Base-by-base conservation (phyloP, 139 green algal species). In the Closterium sp. region DNA sequence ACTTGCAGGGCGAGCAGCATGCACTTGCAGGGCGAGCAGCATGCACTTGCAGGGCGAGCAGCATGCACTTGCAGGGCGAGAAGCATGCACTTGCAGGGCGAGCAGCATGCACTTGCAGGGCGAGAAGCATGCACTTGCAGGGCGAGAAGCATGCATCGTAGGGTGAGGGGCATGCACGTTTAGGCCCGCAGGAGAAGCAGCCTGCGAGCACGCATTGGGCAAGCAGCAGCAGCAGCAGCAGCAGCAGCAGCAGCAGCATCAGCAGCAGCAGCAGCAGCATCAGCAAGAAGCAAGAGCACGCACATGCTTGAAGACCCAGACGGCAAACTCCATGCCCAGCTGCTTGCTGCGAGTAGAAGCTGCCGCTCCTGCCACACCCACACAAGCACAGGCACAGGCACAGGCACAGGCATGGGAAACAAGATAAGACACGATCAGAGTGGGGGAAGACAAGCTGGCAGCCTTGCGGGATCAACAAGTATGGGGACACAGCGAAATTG, bases 271-370 rank as follows among this genome's bases (percentile, higher is more conserved):
- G 38, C 21, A 69, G 35, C 23, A 87, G n/a, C 8, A 91, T 76
- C 4, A n/a, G 89, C 4, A 43, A 28, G 69, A 2, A 85, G 55
- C 55, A 76, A 12, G 16, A 76, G 34, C 23, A 89, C 89, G 90
- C 35, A 93, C 91, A 35, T 94, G 91, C 84, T 92, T 94, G 91
- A 94, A 94, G 31, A 91, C 64, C 91, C 91, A 94, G 19, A 94
- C 97, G 5, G 96, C 95, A 95, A 98, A 97, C 96, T 99, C 96
- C 95, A 98, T 97, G 66, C 97, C 97, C 34, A 92, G 86, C 90
- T 96, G 92, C 89, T 95, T 95, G 66, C 98, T 92, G 25, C 96
- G 92, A 9, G 88, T 85, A 12, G 89, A 96, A 33, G 93, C 91
- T 9, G 81, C 36, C 1, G 87, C 33, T 21, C 95, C 91, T 93